Evolutionary conservation across 495 filamentous ascomycete genomes (phyloP).

Genomic region (Peziza echinospora): DNA sequence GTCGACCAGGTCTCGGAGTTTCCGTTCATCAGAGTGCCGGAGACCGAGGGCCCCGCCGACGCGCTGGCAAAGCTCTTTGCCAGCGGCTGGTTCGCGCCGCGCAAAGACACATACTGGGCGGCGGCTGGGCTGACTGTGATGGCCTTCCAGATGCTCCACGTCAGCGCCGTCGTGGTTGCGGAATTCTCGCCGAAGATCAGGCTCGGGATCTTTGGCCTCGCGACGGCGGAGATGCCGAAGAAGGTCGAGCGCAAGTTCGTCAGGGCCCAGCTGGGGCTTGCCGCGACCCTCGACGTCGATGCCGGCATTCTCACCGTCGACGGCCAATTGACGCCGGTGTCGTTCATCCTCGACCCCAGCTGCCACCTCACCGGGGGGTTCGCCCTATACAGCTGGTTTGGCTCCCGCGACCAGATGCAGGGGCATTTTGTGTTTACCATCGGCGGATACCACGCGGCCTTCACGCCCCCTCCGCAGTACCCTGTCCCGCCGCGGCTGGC

Average conservation of each 20-base stretch:
- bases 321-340: conserved; percentile 24
- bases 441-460: conserved; percentile 30
- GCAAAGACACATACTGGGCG: conserved; percentile 23
- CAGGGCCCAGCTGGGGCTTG: conserved; percentile 25
- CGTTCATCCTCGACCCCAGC: conserved; percentile 23
- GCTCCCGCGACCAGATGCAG: conserved; percentile 3
- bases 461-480: conserved; percentile 21
- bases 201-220: conserved; percentile 24
- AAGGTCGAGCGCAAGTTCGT: conserved; percentile 16
- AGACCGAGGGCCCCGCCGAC: too few relatives aligned
- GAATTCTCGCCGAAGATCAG: conserved; percentile 13
- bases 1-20: conserved; percentile 20
- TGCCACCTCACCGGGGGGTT: conserved; percentile 31
- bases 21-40: conserved; percentile 24
- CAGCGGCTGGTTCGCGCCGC: conserved; percentile 17
- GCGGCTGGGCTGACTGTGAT: conserved; percentile 24
- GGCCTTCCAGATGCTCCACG: conserved; percentile 24
- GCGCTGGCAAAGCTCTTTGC: too few relatives aligned
- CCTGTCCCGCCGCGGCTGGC: conserved; percentile 25
- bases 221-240: conserved; percentile 21
- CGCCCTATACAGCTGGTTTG: conserved; percentile 29
- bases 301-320: conserved; percentile 23
- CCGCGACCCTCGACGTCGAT: conserved; percentile 19
- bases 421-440: conserved; percentile 33
- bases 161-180: conserved; percentile 23